A percentile compares a stretch with the other conserved stretches of the same genome.
Conservation (phyloP, 441 rosid genomes). For the Euphorbia celastroides region DNA sequence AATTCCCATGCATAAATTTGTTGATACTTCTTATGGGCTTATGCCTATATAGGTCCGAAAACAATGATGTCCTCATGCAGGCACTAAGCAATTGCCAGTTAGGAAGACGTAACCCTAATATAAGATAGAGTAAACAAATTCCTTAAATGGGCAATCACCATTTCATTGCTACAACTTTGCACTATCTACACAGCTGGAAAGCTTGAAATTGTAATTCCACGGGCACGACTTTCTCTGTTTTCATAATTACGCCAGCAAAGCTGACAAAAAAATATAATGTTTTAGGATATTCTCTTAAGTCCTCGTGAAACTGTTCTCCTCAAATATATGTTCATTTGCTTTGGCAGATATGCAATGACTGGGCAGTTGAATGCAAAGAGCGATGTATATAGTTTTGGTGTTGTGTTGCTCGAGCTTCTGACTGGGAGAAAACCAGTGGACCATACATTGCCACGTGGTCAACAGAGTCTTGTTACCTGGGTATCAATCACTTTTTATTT, state of each 20-base stretch:
- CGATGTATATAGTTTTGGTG: constrained; percentile 97
- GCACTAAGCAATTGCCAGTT: background rate
- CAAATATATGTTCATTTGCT: constrained; percentile 9
- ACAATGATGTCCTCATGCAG: background rate
- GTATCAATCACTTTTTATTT: constrained; percentile 28
- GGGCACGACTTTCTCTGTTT: background rate
- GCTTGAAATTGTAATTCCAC: background rate
- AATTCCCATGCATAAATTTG: background rate
- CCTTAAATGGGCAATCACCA: background rate
- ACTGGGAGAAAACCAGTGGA: constrained; percentile 98
- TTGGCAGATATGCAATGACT: constrained; percentile 91
- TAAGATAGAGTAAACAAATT: background rate
- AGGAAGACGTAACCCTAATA: background rate
- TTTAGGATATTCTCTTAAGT: background rate
- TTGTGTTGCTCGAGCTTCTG: constrained; percentile 87
- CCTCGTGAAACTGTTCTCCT: constrained; percentile 13
- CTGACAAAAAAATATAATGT: background rate
- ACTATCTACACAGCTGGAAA: background rate
- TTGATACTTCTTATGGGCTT: background rate
- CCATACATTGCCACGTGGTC: constrained; percentile 99
- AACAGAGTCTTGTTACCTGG: constrained; percentile 98
- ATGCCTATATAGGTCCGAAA: background rate
- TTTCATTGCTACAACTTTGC: constrained; percentile 10
- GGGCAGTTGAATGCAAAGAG: constrained; percentile 95
- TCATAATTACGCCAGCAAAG: constrained; percentile 2